Conservation (phyloP, 805 yeast genomes). For the Huiozyma naganishii region DNA sequence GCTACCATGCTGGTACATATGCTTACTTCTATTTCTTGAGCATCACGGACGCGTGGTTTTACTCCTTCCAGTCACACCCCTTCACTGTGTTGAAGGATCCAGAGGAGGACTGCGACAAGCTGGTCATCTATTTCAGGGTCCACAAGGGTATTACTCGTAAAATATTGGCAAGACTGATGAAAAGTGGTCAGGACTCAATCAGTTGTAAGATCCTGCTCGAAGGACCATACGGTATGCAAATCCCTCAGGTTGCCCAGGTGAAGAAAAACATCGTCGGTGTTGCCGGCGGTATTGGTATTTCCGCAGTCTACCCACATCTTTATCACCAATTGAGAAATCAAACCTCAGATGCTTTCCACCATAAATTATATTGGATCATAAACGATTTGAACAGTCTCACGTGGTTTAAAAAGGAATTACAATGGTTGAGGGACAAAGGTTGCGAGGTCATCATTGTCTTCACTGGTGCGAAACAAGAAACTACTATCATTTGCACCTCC, state of each 20-base stretch:
- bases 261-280: conserved; percentile 32
- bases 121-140: conserved; percentile 38
- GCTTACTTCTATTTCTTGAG: conserved; percentile 48
- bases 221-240: conserved; percentile 49
- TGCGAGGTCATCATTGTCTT: conserved; percentile 15
- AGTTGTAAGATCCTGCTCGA: conserved; percentile 37
- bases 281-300: conserved; percentile 46
- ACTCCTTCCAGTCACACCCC: conserved; percentile 51
- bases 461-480: conserved; percentile 1
- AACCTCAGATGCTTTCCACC: conserved; percentile 7
- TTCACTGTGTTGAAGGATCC: conserved; percentile 43
- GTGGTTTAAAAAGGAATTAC: conserved; percentile 39
- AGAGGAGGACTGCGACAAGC: conserved; percentile 16
- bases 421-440: conserved; percentile 20
- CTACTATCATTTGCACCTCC: neutral
- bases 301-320: conserved; percentile 39
- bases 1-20: conserved; percentile 43
- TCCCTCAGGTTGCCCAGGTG: conserved; percentile 29
- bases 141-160: conserved; percentile 49
- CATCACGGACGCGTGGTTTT: conserved; percentile 40
- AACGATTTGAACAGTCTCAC: conserved; percentile 39
- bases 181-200: conserved; percentile 23
- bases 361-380: conserved; percentile 54
- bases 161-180: conserved; percentile 26
- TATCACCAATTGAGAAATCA: conserved; percentile 16